Conservation (phyloP, 768 basidiomycete species). For the Lactarius quietus region DNA sequence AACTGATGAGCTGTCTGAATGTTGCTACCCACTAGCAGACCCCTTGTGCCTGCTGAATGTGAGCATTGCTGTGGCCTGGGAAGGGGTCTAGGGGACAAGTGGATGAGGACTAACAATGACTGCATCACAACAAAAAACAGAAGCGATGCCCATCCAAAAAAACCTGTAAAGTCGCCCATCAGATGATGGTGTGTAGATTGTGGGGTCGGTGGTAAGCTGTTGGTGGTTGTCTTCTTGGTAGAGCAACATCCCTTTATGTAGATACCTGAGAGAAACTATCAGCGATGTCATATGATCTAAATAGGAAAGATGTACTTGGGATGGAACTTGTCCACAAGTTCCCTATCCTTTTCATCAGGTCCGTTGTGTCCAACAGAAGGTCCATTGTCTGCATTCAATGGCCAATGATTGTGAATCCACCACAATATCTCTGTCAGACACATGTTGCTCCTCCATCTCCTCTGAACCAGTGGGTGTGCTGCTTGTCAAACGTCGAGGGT, state of each 20-base stretch:
- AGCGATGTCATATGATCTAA: neutral
- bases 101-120: constrained; percentile 20
- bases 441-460: constrained; percentile 31
- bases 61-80: constrained; percentile 21
- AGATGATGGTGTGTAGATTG: constrained; percentile 15
- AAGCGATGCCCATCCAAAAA: constrained; percentile 21
- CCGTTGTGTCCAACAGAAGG: constrained; percentile 55
- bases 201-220: constrained; percentile 24
- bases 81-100: constrained; percentile 20
- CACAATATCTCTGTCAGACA: constrained; percentile 41
- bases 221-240: constrained; percentile 25
- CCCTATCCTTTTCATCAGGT: constrained; percentile 62
- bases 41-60: too few relatives aligned
- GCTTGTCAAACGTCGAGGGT: constrained; percentile 23
- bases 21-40: too few relatives aligned
- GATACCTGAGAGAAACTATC: constrained; percentile 38
- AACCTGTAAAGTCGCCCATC: constrained; percentile 22
- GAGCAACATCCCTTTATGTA: constrained; percentile 34
- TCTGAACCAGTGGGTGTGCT: constrained; percentile 26
- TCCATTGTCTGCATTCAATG: constrained; percentile 61
- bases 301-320: constrained; percentile 38
- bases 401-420: constrained; percentile 57
- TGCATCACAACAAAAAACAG: constrained; percentile 21
- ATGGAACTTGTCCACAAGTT: constrained; percentile 69
- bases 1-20: too few relatives aligned